These are phyloP conservation scores for Pulveroboletus sp. DNA, from an alignment of 768 basidiomycete species.

Conservation along the genomic window DNA sequence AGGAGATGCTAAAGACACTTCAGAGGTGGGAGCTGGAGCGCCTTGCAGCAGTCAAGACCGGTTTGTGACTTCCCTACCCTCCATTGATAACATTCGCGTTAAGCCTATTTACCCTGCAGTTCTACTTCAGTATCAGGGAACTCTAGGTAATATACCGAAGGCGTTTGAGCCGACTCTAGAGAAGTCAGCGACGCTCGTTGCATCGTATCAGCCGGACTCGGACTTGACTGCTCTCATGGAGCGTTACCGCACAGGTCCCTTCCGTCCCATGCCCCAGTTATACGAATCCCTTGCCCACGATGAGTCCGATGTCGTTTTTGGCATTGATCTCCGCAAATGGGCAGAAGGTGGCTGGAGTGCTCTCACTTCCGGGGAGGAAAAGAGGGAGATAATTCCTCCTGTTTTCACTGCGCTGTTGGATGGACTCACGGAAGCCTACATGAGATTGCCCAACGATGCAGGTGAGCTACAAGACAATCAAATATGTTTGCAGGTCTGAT, in stretches of 20 bases:
- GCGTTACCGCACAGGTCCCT: slow-evolving; percentile 89
- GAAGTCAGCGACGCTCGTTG: slow-evolving; percentile 68
- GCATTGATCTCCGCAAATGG: slow-evolving; percentile 89
- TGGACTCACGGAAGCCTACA: slow-evolving; percentile 61
- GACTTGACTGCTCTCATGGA: slow-evolving; percentile 87
- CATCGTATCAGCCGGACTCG: slow-evolving; percentile 83
- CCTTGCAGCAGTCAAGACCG: slow-evolving; percentile 78
- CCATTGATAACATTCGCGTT: neutral
- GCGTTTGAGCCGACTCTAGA: slow-evolving; percentile 60
- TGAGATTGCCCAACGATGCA: slow-evolving; percentile 52
- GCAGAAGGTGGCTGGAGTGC: slow-evolving; percentile 75
- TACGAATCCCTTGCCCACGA: slow-evolving; percentile 84
- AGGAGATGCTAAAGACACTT: slow-evolving; percentile 72
- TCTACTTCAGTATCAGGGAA: slow-evolving; percentile 82
- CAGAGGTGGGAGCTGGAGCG: slow-evolving; percentile 87
- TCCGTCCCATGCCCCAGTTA: slow-evolving; percentile 78
- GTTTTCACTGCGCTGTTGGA: slow-evolving; percentile 65
- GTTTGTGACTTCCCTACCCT: slow-evolving; percentile 33
- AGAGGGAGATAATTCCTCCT: slow-evolving; percentile 64
- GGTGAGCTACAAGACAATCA: slow-evolving; percentile 39
- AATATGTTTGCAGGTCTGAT: neutral
- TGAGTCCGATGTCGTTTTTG: slow-evolving; percentile 83
- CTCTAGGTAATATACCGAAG: slow-evolving; percentile 66
- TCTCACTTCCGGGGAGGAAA: slow-evolving; percentile 49
- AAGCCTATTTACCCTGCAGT: slow-evolving; percentile 38